Evolutionary conservation across 441 rosid genomes (phyloP).

Genomic region (Flueggea neowawraea): DNA sequence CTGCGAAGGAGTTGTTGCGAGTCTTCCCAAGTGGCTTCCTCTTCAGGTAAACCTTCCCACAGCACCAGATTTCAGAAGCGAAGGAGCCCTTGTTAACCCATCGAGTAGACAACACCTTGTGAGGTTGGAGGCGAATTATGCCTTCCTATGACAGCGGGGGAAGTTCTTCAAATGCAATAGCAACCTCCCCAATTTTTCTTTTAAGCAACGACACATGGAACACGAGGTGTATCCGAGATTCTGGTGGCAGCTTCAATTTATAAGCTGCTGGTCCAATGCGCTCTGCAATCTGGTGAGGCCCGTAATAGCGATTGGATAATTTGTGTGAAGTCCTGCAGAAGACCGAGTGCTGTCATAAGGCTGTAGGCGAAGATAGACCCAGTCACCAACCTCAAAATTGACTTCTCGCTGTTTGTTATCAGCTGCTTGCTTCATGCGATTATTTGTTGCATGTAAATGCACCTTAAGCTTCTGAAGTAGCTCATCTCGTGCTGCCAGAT

Average conservation of each 20-base stretch:
- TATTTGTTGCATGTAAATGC: not conserved
- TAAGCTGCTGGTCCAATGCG: not conserved
- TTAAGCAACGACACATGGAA: constrained; percentile 2
- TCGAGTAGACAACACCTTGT: no score
- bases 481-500: not conserved
- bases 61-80: no score
- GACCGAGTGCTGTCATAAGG: constrained; percentile 4
- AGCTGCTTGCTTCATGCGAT: constrained; percentile 2
- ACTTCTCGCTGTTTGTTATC: not conserved
- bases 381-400: not conserved
- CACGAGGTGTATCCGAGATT: not conserved
- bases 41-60: no score
- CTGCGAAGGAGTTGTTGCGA: no score
- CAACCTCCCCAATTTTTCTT: no score
- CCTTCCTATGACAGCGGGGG: no score
- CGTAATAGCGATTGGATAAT: not conserved
- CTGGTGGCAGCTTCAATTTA: not conserved
- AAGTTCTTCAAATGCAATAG: no score
- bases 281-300: not conserved
- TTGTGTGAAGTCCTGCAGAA: not conserved
- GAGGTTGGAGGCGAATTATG: no score
- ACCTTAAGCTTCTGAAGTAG: not conserved
- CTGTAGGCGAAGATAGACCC: not conserved
- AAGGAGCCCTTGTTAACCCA: no score
- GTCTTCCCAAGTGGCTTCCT: no score